Evolutionary conservation across 371 early-diverging fungal genomes (phyloP), one percentile per base, ranked within the genome.

Genomic region (Nematocida displodere): DNA sequence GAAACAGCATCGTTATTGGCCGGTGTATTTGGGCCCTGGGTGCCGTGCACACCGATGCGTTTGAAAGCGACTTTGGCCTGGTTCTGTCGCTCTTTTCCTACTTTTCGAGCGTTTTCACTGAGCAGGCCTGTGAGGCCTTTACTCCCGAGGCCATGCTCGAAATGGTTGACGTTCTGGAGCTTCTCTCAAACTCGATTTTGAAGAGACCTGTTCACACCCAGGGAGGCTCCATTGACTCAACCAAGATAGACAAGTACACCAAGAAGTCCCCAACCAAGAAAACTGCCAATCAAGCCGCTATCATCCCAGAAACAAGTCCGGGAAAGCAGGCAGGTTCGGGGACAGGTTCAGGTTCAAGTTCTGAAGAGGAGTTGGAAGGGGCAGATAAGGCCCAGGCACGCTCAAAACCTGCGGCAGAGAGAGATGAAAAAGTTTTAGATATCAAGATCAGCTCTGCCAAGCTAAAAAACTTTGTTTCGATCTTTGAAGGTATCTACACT

Each of bases 241-340:
- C 24, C 0, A 11, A 24, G 7, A 20, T 71, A 15, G 31, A 22
- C 13, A 71, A 61, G 33, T 54, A 66, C 42, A 34, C 55, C 7
- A 13, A 46, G 53, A 54, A 55, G 40, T 54, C 28, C 17, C 28
- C 17, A 36, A 22, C 48, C 4, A 7, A 61, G 31, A 59, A 31
- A 1, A 61, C 37, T n/a, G 0, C 31, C 1, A 26, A 8, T 26
- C 54, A 66, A 31, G 46, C 46, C 17, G 11, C 42, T 7, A 71
- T 71, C n/a, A 50, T 71, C 22, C 75, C 75, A 40, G 75, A 71
- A 31, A 62, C 61, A 5, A 11, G 49, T n/a, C 49, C 58, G 33
- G 46, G 42, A 3, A 46, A 68, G 7, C 1, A 28, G 8, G 56
- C 13, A 20, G 37, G 29, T 3, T 5, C 54, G 17, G 28, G 31